Evolutionary conservation across 2,329 filamentous ascomycete genomes (phyloP).

Genomic region (Fusarium metavorans): DNA sequence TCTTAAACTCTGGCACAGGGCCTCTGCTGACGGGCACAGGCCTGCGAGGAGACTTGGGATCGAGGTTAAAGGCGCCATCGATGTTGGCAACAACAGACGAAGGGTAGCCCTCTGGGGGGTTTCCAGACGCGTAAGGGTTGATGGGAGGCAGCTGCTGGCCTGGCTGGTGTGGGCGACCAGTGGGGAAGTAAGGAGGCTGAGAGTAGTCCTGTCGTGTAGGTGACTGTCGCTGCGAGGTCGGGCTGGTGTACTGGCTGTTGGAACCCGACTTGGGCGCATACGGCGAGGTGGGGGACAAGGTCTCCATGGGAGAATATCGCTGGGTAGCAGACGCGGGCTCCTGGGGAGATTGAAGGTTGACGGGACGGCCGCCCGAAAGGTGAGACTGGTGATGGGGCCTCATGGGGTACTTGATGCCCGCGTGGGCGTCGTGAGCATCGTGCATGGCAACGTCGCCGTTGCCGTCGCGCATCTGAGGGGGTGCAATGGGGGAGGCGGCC

Average conservation of each 20-base stretch:
- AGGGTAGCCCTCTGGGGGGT: conserved; percentile 75
- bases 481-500: conserved; percentile 67
- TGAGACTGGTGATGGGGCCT: conserved; percentile 83
- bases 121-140: conserved; percentile 71
- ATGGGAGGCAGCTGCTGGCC: conserved; percentile 80
- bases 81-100: conserved; percentile 78
- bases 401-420: conserved; percentile 86
- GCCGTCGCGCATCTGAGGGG: conserved; percentile 74
- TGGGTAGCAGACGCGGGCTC: conserved; percentile 84
- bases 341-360: conserved; percentile 78
- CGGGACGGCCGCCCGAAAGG: conserved; percentile 61
- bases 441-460: conserved; percentile 88
- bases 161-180: conserved; percentile 54
- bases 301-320: conserved; percentile 96
- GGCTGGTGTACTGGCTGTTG: conserved; percentile 66
- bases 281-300: conserved; percentile 82
- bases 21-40: conserved; percentile 67
- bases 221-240: conserved; percentile 76
- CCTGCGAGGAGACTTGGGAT: conserved; percentile 69
- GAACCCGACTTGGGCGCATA: conserved; percentile 76
- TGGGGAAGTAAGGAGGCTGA: conserved; percentile 69
- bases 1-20: conserved; percentile 88
- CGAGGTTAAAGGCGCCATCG: conserved; percentile 72
- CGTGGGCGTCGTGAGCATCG: conserved; percentile 84
- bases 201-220: conserved; percentile 77